Evolutionary conservation across 257 asterid genomes (phyloP), one percentile per base, ranked within the genome.

Genomic region (Buddleja alternifolia): DNA sequence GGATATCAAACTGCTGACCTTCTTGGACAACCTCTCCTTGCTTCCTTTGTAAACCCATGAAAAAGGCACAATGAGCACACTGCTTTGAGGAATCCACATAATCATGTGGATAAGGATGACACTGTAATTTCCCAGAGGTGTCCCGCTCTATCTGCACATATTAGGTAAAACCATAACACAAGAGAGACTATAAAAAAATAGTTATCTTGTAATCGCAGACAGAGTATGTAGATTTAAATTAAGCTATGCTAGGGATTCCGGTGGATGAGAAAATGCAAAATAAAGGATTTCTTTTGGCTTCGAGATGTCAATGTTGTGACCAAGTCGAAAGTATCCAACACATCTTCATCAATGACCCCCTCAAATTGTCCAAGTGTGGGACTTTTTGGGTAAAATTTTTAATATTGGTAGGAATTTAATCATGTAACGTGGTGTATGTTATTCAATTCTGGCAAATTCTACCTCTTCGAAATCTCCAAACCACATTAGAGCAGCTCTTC

Each of bases 1-100:
- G 95, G 25, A 95, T 89, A 77, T 95, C 99, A 77, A 95, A 95
- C 66, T 87, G 96, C 67, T 95, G 98, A 60, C 93, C 91, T 73
- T 92, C 98, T 80, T 88, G 95, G 77, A 87, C 77, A 8, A 74
- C 82, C 77, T 86, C 98, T 17, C 97, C 98, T 66, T 76, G 92
- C 75, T 89, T 86, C 84, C 95, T 84, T 68, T 88, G 96, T 78
- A 95, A 79, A 10, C 99, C 99, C 93, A 85, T 86, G 75, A 87
- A 95, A 77, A 87, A 95, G 32, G 95, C 86, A 78, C 88, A 79
- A 66, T 88, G 95, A 51, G 87, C 82, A 74, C 90, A 82, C 56
- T 72, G 96, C 80, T 82, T 87, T 25, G 89, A 81, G 20, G 85
- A 64, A 75, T 91, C 98, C 14, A 73, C 67, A 66, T 82, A 92